phyloP scores from a whole-genome alignment of 768 basidiomycete species.

The Collybiopsis luxurians region DNA sequence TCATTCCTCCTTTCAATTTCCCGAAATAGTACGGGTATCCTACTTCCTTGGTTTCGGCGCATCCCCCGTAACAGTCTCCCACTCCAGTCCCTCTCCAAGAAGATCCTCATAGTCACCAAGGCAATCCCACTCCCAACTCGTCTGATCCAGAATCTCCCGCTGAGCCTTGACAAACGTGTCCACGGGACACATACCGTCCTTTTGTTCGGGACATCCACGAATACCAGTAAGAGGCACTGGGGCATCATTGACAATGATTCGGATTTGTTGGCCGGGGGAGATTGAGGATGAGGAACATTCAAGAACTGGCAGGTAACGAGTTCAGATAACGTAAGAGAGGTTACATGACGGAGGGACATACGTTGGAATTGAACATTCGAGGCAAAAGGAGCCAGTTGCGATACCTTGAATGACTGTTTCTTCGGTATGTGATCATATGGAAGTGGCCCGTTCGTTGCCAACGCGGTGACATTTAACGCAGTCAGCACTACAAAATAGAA shows the following conservation, averaged over 20 bases:
- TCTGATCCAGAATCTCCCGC: slow-evolving; percentile 58
- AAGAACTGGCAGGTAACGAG: slow-evolving; percentile 46
- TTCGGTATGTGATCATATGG: slow-evolving; percentile 69
- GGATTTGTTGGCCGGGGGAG: slow-evolving; percentile 59
- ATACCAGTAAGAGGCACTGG: slow-evolving; percentile 79
- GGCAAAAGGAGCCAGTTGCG: slow-evolving; percentile 82
- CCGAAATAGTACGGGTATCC: too few relatives aligned
- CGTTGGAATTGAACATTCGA: slow-evolving; percentile 90
- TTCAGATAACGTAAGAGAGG: neutral
- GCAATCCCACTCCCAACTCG: slow-evolving; percentile 78
- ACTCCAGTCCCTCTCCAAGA: slow-evolving; percentile 59
- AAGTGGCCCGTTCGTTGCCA: slow-evolving; percentile 72
- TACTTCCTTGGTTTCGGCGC: slow-evolving; percentile 34
- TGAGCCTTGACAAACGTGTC: slow-evolving; percentile 69
- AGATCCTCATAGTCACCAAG: slow-evolving; percentile 60
- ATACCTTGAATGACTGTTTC: slow-evolving; percentile 65
- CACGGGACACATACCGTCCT: slow-evolving; percentile 77
- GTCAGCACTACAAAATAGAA: slow-evolving; percentile 56
- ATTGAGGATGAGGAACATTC: slow-evolving; percentile 43
- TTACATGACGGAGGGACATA: too few relatives aligned
- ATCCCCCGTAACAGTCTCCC: slow-evolving; percentile 76
- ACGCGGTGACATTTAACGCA: slow-evolving; percentile 76
- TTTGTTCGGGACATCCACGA: slow-evolving; percentile 66
- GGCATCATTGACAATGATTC: slow-evolving; percentile 86
- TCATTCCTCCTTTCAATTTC: neutral